Base-by-base conservation (phyloP, 192 early-diverging fungal genomes). In the Chytriomyces sp. region DNA sequence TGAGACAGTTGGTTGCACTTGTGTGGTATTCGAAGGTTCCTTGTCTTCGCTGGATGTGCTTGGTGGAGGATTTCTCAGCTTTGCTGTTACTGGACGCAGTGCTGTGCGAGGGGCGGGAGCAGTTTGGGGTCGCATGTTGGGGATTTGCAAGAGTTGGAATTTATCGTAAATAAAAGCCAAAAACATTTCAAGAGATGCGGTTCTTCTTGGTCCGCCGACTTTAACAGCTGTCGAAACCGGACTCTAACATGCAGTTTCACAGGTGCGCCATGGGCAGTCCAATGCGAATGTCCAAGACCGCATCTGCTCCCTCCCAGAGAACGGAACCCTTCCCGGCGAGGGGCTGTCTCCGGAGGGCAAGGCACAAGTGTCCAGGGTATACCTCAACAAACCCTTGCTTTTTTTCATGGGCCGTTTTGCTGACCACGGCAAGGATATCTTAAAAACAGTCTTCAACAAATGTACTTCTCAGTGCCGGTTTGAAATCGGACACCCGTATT, bases 221-320 rank as follows among this genome's bases (percentile, higher is more conserved):
- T 28, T 1, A 18, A 16, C 62, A 18, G 10, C 62, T 26, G 26
- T 64, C 2, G 10, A 18, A 64, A 11, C n/a, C 16, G 67, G 23
- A 68, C 67, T 47, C 24, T 13, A 16, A 18, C 35, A 0, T 13
- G 20, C 26, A 16, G 9, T 13, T 80, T 16, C n/a, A 8, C 69
- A 73, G 72, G 61, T 84, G 50, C 85, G 89, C n/a, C 89, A 91
- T 67, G 89, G 89, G 0, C 82, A 83, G 48, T 91, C 89, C 0
- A 65, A 87, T 6, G 87, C 89, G 45, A 91, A 91, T 63, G 75
- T 87, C 45, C 81, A 76, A 16, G 79, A 80, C 8, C 50, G 87
- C 24, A 88, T 91, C 70, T 85, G 85, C 50, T 89, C 88, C 2
- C 80, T 81, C 4, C 84, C 88, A 23, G 83, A 82, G 59, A 88